phyloP scores from a whole-genome alignment of 257 asterid genomes.

The Salvia hispanica region DNA sequence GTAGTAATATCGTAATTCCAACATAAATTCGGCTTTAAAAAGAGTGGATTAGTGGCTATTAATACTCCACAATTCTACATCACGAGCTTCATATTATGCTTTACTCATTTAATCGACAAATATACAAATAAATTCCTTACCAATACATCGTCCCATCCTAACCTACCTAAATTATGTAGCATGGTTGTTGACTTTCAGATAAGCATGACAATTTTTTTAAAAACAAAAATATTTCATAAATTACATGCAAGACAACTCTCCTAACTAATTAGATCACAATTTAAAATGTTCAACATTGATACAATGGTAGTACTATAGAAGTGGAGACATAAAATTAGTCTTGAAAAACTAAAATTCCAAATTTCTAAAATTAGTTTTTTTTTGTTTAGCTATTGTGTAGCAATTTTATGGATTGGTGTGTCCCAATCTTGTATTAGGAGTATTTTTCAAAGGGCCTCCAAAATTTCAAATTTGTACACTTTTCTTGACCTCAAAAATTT shows the following conservation, averaged over 20 bases:
- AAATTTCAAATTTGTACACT: slow-evolving; percentile 47
- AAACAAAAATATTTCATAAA: neutral
- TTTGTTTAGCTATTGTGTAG: no score
- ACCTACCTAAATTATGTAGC: slow-evolving; percentile 22
- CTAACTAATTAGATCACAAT: neutral
- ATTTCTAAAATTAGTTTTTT: no score
- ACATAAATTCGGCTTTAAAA: neutral
- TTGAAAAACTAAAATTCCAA: no score
- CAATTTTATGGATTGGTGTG: slow-evolving; percentile 4
- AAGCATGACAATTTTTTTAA: neutral
- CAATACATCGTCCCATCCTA: neutral
- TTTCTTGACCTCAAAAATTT: slow-evolving; percentile 47
- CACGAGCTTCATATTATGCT: no score
- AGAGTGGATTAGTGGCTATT: neutral
- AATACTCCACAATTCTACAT: neutral
- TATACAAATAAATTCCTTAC: no score
- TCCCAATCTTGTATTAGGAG: neutral
- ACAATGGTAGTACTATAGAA: neutral
- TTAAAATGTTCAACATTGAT: neutral
- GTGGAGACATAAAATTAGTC: no score
- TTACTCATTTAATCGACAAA: no score
- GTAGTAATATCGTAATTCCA: no score
- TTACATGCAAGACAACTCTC: slow-evolving; percentile 9
- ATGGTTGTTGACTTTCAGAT: slow-evolving; percentile 29
- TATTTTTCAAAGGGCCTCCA: slow-evolving; percentile 38